Evolutionary conservation across 306 rosid genomes (phyloP).

Genomic region (Spatholobus suberectus): DNA sequence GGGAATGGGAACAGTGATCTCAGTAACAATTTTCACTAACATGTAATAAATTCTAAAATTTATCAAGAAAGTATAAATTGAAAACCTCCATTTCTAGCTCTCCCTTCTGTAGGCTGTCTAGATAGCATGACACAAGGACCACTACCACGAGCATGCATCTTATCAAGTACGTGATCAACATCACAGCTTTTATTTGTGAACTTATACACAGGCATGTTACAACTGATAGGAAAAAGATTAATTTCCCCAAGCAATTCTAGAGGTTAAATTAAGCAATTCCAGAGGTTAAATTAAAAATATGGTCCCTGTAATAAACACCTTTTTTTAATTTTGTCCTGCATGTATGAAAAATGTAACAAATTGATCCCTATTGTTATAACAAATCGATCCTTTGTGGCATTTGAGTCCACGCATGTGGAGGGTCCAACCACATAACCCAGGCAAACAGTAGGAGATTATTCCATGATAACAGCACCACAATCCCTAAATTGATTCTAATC

Average conservation of each 20-base stretch:
- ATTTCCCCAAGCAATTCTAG: neutral
- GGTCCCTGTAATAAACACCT: neutral
- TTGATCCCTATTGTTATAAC: neutral
- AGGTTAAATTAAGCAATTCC: too few species aligned
- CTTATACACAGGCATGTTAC: neutral
- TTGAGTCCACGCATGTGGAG: neutral
- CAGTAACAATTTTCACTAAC: constrained; percentile 3
- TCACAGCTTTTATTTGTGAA: constrained; percentile 27
- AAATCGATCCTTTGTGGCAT: neutral
- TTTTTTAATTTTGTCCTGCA: neutral
- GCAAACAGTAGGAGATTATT: neutral
- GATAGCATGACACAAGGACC: constrained; percentile 81
- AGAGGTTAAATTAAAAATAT: neutral
- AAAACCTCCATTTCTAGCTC: constrained; percentile 93
- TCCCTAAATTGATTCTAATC: too few species aligned
- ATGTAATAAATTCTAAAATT: neutral
- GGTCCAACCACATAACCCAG: neutral
- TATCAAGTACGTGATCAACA: constrained; percentile 78
- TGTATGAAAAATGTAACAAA: neutral
- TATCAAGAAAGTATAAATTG: constrained; percentile 21
- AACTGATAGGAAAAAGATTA: neutral
- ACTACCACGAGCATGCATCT: constrained; percentile 95
- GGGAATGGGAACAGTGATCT: neutral
- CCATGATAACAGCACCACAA: too few species aligned
- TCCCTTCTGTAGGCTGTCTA: constrained; percentile 94